phyloP scores from a whole-genome alignment of 202 grass and related monocot genomes.

The Dendrocalamus latiflorus region DNA sequence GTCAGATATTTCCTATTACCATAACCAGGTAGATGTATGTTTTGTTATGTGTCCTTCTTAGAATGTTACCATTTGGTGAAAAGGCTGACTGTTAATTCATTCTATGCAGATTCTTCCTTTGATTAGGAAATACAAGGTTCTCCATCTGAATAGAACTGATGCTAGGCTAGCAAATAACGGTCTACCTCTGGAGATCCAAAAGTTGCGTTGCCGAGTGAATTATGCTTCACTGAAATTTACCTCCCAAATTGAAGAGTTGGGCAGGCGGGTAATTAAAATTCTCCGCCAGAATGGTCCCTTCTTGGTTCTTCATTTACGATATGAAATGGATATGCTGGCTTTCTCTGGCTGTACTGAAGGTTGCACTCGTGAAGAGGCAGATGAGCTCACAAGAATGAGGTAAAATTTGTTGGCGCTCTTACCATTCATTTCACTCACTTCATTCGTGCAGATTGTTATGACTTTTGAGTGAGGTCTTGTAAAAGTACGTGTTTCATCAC shows the following conservation, averaged over 20 bases:
- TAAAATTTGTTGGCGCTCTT: conserved; percentile 4
- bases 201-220: conserved; percentile 76
- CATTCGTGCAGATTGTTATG: neutral
- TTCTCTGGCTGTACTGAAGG: conserved; percentile 93
- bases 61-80: neutral
- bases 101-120: conserved; percentile 73
- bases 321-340: conserved; percentile 99
- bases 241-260: conserved; percentile 74
- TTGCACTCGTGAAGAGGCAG: conserved; percentile 68
- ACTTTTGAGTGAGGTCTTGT: neutral
- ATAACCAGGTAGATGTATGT: conserved; percentile 52
- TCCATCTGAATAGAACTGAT: conserved; percentile 89
- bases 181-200: conserved; percentile 64
- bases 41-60: neutral
- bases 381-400: conserved; percentile 88
- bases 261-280: conserved; percentile 58
- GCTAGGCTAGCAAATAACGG: conserved; percentile 84
- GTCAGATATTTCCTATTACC: conserved; percentile 93
- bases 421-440: neutral
- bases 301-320: conserved; percentile 90
- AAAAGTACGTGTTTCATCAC: neutral
- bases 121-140: conserved; percentile 58
- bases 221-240: conserved; percentile 74
- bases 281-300: conserved; percentile 71
- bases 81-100: neutral